Evolutionary conservation across 2,329 filamentous ascomycete genomes (phyloP), one percentile per base, ranked within the genome.

Genomic region (Coniochaeta pulveracea): DNA sequence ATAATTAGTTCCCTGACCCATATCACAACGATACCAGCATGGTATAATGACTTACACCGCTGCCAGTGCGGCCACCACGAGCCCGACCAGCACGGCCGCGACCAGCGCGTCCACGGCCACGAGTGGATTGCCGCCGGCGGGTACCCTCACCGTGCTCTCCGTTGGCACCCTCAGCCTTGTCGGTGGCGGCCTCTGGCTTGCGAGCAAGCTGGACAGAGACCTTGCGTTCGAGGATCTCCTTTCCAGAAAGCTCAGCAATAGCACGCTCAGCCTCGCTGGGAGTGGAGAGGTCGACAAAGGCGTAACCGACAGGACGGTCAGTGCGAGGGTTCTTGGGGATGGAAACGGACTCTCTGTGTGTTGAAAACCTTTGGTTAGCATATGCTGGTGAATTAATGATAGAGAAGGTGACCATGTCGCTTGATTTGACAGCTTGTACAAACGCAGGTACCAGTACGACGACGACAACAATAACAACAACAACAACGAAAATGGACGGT

Each of bases 291-390:
- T 96, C 91, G 60, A 98, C 91, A 59, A 98, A 98, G 57, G 91
- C 91, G 63, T 96, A 98, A 56, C 91, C 91, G 60, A 98, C 91
- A 45, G 91, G 89, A 58, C 91, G 89, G 64, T 86, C 89, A 64
- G 89, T 98, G 63, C 91, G 89, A 57, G 91, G 91, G 73, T 98
- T 96, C 76, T 93, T 94, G 48, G 91, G 91, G 64, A 98, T 98
- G 50, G 91, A 96, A 61, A 89, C 89, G 62, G 85, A 93, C 73
- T 98, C 91, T 64, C 91, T 96, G 54, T 37, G 47, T 11, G 37
- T 29, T 24, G 25, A 37, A 18, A 19, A 19, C 26, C 31, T 34
- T 37, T 48, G 40, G 55, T 64, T 45, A 66, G 56, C 39, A 41
- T 26, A 38, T 30, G 34, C n/a, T n/a, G n/a, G n/a, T n/a, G n/a